Conservation (phyloP, 2,329 filamentous ascomycete species). For the Colletotrichum liriopes region DNA sequence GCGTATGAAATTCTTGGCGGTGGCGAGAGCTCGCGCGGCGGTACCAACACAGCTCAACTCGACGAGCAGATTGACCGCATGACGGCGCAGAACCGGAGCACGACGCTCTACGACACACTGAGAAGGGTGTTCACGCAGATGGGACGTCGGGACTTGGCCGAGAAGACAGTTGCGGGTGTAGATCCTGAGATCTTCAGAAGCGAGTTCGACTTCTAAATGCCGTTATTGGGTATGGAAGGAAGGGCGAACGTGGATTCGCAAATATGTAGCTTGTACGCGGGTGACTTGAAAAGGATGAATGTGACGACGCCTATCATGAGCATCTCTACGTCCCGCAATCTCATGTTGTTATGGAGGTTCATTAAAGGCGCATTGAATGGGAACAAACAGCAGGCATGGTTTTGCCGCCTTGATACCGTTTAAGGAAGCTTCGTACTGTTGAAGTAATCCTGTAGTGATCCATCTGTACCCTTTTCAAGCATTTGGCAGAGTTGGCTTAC, state of each 20-base stretch:
- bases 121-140: conserved; percentile 97
- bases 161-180: conserved; percentile 90
- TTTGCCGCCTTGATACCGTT: neutral
- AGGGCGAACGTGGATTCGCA: neutral
- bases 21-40: conserved; percentile 54
- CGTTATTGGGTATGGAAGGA: conserved; percentile 1
- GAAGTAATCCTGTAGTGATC: neutral
- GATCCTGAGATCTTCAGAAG: conserved; percentile 90
- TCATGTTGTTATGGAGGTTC: neutral
- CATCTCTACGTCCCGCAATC: neutral
- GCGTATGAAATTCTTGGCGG: conserved; percentile 84
- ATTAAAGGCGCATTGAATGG: no score
- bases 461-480: neutral
- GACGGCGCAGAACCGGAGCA: conserved; percentile 96
- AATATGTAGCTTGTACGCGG: neutral
- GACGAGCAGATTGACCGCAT: conserved; percentile 88
- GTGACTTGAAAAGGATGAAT: conserved; percentile 6
- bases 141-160: conserved; percentile 88
- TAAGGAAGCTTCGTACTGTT: neutral
- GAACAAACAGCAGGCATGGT: neutral
- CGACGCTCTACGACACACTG: conserved; percentile 95
- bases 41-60: conserved; percentile 61
- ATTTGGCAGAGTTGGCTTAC: neutral
- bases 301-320: conserved; percentile 11
- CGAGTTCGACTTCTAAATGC: conserved; percentile 85